A percentile compares a stretch with the other conserved stretches of the same genome.
phyloP scores from a whole-genome alignment of 192 early-diverging fungal genomes.

The Coemansia sp. region DNA sequence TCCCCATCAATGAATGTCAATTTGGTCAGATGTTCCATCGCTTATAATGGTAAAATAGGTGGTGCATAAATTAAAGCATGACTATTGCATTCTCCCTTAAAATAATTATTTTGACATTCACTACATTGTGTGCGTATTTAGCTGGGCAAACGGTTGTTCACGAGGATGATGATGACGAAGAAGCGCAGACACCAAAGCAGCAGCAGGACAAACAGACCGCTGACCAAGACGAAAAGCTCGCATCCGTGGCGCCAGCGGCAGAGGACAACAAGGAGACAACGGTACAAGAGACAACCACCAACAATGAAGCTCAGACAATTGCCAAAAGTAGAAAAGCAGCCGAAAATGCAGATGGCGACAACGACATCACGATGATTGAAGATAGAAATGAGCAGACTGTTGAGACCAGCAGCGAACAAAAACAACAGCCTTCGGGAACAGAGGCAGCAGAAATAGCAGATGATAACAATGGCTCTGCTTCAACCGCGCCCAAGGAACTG shows the following conservation, averaged over 20 bases:
- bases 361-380: background rate
- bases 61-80: constrained; percentile 41
- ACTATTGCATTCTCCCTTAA: constrained; percentile 9
- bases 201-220: background rate
- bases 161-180: constrained; percentile 42
- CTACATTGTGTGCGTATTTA: constrained; percentile 7
- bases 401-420: background rate
- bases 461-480: background rate
- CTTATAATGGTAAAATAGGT: background rate
- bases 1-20: background rate
- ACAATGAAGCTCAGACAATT: background rate
- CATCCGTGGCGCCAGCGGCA: background rate
- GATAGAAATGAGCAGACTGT: background rate
- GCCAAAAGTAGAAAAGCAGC: background rate
- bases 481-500: background rate
- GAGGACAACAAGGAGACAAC: constrained; percentile 9
- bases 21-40: background rate
- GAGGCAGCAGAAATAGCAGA: background rate
- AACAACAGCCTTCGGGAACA: background rate
- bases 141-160: constrained; percentile 53
- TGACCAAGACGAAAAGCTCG: background rate
- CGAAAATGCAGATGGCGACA: background rate
- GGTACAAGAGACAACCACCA: background rate
- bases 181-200: constrained; percentile 1
- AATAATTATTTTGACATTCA: background rate